Percentiles rank a stretch among this genome's conserved stretches.
Conservation (phyloP, 352 stramenopile genomes). For the Phytophthora colocasiae region DNA sequence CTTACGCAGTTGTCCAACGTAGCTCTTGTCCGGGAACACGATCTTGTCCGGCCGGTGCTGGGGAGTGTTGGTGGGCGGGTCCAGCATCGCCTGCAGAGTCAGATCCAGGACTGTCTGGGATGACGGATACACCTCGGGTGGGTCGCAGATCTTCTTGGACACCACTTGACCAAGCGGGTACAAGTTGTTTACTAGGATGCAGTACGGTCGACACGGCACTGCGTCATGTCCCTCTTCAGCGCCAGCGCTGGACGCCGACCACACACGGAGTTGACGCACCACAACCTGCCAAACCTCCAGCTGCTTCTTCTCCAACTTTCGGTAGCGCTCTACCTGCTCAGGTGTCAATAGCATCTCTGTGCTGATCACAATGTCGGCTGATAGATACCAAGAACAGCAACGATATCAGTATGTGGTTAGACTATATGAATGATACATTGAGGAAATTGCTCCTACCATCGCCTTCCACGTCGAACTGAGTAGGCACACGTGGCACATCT, state of each 20-base stretch:
- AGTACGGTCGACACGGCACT: slow-evolving; percentile 84
- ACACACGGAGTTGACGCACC: slow-evolving; percentile 87
- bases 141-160: slow-evolving; percentile 87
- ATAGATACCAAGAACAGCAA: slow-evolving; percentile 6
- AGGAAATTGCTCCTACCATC: slow-evolving; percentile 55
- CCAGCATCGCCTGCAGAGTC: slow-evolving; percentile 78
- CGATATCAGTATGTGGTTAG: neutral
- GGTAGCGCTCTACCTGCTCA: slow-evolving; percentile 71
- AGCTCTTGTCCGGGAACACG: slow-evolving; percentile 82
- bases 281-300: slow-evolving; percentile 90
- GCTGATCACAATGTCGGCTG: slow-evolving; percentile 83
- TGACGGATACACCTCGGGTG: slow-evolving; percentile 80
- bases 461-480: slow-evolving; percentile 83
- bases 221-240: slow-evolving; percentile 62
- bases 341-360: slow-evolving; percentile 71
- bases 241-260: slow-evolving; percentile 78
- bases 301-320: slow-evolving; percentile 78
- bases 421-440: slow-evolving; percentile 1
- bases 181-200: slow-evolving; percentile 88
- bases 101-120: slow-evolving; percentile 71
- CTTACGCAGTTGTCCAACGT: slow-evolving; percentile 77
- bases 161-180: slow-evolving; percentile 88
- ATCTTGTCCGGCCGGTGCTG: slow-evolving; percentile 90
- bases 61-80: slow-evolving; percentile 72
- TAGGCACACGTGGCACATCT: slow-evolving; percentile 69